Evolutionary conservation across 2,329 filamentous ascomycete species (phyloP).

Genomic region (Lasiodiplodia gonubiensis): DNA sequence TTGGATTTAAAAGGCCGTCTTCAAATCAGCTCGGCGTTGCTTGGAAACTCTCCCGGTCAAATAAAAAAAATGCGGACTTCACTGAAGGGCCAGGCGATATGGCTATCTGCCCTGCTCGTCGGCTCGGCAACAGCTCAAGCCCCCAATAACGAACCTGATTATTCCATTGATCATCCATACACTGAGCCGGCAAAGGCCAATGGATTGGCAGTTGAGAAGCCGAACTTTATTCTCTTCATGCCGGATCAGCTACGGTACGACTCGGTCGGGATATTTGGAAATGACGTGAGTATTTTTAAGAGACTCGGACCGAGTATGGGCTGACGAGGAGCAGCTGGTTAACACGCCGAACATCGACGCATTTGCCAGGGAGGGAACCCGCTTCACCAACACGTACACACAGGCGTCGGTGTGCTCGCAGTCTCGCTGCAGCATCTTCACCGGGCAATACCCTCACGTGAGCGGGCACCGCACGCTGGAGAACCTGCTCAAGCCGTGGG

Average conservation of each 20-base stretch:
- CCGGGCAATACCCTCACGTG: constrained; percentile 55
- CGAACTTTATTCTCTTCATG: constrained; percentile 55
- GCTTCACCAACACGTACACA: constrained; percentile 54
- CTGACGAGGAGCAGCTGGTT: constrained; percentile 36
- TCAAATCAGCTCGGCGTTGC: neutral
- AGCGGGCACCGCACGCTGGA: constrained; percentile 54
- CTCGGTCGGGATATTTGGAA: constrained; percentile 46
- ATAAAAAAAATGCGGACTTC: neutral
- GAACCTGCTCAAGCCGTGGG: constrained; percentile 57
- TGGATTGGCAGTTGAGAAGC: constrained; percentile 16
- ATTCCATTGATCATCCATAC: constrained; percentile 12
- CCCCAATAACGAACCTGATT: neutral
- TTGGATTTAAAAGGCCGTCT: neutral
- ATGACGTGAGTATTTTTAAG: constrained; percentile 52
- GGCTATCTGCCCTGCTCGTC: neutral
- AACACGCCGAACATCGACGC: constrained; percentile 42
- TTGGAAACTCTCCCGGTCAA: neutral
- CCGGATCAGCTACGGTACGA: constrained; percentile 57
- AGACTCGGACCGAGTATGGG: too few species aligned
- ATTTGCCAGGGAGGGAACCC: constrained; percentile 46
- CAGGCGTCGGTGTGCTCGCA: constrained; percentile 57
- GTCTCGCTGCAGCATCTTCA: constrained; percentile 56
- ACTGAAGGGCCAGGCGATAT: neutral
- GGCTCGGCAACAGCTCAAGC: neutral
- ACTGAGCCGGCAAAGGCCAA: constrained; percentile 15